phyloP scores from a whole-genome alignment of 2,329 filamentous ascomycete species.

The Phyllosticta citrichinensis region DNA sequence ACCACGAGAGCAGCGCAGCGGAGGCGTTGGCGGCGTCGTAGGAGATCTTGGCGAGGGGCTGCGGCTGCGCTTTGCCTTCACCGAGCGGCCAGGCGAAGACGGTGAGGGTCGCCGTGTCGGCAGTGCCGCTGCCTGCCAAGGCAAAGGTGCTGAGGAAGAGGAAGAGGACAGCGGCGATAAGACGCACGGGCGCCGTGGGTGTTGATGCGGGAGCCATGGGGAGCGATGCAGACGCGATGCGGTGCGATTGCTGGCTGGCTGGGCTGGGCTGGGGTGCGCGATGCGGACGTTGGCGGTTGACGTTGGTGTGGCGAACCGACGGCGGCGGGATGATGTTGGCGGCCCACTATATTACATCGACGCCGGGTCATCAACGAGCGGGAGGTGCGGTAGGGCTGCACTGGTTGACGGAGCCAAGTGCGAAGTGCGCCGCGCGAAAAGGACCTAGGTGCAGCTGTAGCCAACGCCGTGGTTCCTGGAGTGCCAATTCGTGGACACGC shows the following conservation, averaged over 20 bases:
- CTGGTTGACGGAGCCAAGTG: not conserved
- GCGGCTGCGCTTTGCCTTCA: slow-evolving; percentile 14
- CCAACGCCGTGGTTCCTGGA: not conserved
- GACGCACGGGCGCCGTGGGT: slow-evolving; percentile 26
- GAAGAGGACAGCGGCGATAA: slow-evolving; percentile 10
- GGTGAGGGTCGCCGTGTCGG: slow-evolving; percentile 18
- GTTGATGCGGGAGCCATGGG: slow-evolving; percentile 12
- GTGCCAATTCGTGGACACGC: not conserved
- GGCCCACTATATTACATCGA: not conserved
- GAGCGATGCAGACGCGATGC: not conserved
- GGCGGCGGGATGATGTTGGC: not conserved
- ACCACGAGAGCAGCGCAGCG: slow-evolving; percentile 29
- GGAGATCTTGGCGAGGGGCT: slow-evolving; percentile 20
- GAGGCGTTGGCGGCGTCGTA: slow-evolving; percentile 22
- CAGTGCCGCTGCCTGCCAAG: slow-evolving; percentile 27
- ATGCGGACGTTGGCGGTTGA: not conserved
- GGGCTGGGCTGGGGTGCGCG: not conserved
- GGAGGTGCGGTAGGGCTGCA: not conserved
- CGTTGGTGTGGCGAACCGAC: not conserved
- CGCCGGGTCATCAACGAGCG: too few relatives aligned
- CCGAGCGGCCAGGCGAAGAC: slow-evolving; percentile 28
- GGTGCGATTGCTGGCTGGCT: not conserved
- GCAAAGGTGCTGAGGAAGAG: slow-evolving; percentile 35
- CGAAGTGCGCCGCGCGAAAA: not conserved
- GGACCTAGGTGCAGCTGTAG: not conserved